Evolutionary conservation across 306 rosid species (phyloP).

Genomic region (Oemleria cerasiformis): DNA sequence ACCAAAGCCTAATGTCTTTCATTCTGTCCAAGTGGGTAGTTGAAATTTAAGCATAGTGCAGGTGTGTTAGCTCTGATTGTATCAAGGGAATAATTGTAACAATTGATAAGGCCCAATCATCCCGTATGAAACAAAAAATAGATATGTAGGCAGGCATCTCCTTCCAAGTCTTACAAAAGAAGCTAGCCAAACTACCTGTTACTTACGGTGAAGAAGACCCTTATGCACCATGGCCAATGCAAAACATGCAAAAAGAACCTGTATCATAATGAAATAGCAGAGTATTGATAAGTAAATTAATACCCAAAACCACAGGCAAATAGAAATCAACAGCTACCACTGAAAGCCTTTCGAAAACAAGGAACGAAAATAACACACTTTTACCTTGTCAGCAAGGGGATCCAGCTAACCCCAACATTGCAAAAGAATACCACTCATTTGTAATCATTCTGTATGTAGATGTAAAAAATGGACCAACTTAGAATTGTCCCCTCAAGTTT

Average conservation of each 20-base stretch:
- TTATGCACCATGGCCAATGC: slow-evolving; percentile 85
- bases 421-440: too few species aligned
- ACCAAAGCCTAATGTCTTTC: not conserved
- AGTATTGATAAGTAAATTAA: slow-evolving; percentile 11
- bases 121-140: not conserved
- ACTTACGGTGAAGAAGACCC: slow-evolving; percentile 91
- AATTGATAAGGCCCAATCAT: too few species aligned
- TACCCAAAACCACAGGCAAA: not conserved
- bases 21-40: not conserved
- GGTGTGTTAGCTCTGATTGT: not conserved
- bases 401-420: too few species aligned
- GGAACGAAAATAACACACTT: too few species aligned
- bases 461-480: too few species aligned
- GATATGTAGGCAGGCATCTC: not conserved
- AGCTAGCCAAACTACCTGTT: slow-evolving; percentile 35
- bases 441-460: too few species aligned
- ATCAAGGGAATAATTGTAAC: too few species aligned
- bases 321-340: too few species aligned
- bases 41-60: not conserved
- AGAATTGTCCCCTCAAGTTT: too few species aligned
- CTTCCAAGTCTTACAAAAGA: not conserved
- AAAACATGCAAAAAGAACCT: slow-evolving; percentile 93
- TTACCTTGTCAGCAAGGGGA: too few species aligned
- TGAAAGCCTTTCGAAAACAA: too few species aligned
- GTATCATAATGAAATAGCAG: slow-evolving; percentile 18